Conservation (phyloP, 139 green algal genomes). For the Closterium sp. region DNA sequence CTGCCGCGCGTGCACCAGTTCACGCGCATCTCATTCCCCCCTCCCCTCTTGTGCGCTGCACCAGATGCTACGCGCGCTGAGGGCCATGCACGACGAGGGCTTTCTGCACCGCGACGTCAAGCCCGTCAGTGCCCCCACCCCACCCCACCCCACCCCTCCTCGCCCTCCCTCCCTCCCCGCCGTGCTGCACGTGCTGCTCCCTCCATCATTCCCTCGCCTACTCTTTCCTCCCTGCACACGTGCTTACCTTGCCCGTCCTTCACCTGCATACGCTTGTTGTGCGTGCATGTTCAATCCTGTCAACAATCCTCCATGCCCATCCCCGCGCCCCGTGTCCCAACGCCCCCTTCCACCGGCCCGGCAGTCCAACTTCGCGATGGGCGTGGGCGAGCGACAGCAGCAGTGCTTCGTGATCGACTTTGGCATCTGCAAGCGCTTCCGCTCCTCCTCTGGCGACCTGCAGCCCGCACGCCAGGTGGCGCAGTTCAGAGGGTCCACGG, state of each 20-base stretch:
- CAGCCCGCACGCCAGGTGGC: constrained; percentile 60
- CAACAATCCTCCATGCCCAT: no score
- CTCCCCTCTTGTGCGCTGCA: not conserved
- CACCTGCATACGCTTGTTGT: no score
- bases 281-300: no score
- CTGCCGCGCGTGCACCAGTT: no score
- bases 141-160: not conserved
- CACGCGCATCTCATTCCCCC: not conserved
- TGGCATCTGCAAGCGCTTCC: constrained; percentile 51
- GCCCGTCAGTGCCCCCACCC: constrained; percentile 22
- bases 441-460: constrained; percentile 32
- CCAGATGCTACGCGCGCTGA: constrained; percentile 35
- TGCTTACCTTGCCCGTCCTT: no score
- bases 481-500: constrained; percentile 74
- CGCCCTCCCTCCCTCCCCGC: not conserved
- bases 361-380: constrained; percentile 52
- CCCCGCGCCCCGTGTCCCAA: no score
- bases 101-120: constrained; percentile 54
- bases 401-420: constrained; percentile 53
- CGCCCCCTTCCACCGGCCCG: no score
- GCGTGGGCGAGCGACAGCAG: not conserved
- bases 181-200: not conserved
- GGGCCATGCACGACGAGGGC: constrained; percentile 36
- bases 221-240: not conserved
- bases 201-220: not conserved